These are phyloP conservation scores for Histomonas meleagridis DNA, from an alignment of 208 protist genomes.

Conservation along the genomic window DNA sequence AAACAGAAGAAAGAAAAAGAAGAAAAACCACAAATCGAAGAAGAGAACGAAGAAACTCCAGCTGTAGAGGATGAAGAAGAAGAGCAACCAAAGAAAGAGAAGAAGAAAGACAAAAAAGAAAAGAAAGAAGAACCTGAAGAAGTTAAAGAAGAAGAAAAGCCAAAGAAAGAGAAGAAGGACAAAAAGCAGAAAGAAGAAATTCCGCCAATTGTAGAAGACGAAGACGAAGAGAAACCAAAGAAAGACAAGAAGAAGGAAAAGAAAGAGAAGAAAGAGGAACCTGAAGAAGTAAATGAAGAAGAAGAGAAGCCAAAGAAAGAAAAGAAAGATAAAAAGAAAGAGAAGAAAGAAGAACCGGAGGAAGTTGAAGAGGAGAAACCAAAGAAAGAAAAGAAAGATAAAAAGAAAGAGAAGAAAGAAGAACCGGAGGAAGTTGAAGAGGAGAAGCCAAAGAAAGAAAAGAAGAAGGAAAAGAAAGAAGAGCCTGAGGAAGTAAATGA, in stretches of 20 bases:
- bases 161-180: too few relatives aligned
- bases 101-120: neutral
- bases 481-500: too few relatives aligned
- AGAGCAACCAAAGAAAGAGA: neutral
- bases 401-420: too few relatives aligned
- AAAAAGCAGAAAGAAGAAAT: too few relatives aligned
- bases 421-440: too few relatives aligned
- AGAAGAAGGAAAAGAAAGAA: too few relatives aligned
- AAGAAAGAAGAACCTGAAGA: neutral
- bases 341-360: too few relatives aligned
- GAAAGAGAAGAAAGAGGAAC: neutral
- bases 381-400: too few relatives aligned
- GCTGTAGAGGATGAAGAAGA: neutral
- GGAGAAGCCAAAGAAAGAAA: too few relatives aligned
- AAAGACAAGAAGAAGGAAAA: neutral
- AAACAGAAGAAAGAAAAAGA: neutral
- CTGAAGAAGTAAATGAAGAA: neutral
- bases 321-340: too few relatives aligned
- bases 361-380: too few relatives aligned
- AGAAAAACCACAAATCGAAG: neutral
- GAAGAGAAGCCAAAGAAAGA: too few relatives aligned
- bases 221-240: neutral
- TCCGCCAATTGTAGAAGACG: neutral
- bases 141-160: neutral
- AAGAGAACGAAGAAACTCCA: neutral